Base-by-base conservation (phyloP, 177 flowering plant species). In the Vitis hybrid region DNA sequence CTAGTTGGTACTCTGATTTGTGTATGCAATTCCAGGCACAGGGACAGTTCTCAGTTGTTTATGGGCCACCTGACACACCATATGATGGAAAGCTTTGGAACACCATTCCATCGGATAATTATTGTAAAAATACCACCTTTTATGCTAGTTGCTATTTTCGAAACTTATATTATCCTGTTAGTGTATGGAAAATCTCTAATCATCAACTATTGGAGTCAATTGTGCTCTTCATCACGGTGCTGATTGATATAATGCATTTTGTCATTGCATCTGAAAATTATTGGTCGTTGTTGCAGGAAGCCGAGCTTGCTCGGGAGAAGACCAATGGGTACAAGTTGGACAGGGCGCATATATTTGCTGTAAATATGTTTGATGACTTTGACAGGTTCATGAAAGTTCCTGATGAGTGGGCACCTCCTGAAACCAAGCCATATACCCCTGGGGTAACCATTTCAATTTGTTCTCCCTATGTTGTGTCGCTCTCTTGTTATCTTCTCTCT, bases 361-460 rank as follows among this genome's bases (percentile, higher is more conserved):
- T 96, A 54, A 91, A 82, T 74, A 82, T 88, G 87, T 92, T 93
- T 61, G 91, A 93, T 65, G 98, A 96, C 68, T 82, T 96, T 68
- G 97, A 93, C 48, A 91, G 71, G 82, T 92, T 84, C 79, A 86
- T 88, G 93, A 90, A 85, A 82, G 97, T 95, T 71, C 92, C 93
- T 21, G 91, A 96, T 76, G 82, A 90, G 75, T 96, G 99, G 99
- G 93, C 92, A 6, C 93, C 97, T 73, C 97, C 99, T 21, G 97
- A 95, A 71, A 79, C 77, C 7, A 86, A 84, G 70, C 97, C 97
- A 58, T 96, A 92, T 60, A 67, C 71, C 2, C 91, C 99, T 46
- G 89, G 88, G 90, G 97, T 93, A 85, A 68, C 64, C 41, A 10
- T 61, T 69, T 35, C 11, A 3, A 57, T 61, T 41, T 18, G 56